Conservation (phyloP, 2,329 filamentous ascomycete genomes). For the Lasiodiplodia theobromae region DNA sequence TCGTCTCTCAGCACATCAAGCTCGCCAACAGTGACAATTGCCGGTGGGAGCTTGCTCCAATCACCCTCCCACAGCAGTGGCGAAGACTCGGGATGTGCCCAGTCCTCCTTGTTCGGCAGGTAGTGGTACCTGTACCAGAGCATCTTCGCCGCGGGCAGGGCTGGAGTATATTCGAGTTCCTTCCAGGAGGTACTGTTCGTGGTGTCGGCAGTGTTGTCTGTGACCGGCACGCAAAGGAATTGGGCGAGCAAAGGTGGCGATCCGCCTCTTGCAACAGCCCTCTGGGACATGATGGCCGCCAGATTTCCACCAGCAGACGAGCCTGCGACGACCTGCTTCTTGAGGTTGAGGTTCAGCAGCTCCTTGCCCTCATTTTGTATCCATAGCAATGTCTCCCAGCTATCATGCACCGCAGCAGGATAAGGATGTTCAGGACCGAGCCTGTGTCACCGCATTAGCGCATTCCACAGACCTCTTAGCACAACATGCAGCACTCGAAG, state of each 20-base stretch:
- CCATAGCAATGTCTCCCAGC: slow-evolving; percentile 23
- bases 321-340: slow-evolving; percentile 42
- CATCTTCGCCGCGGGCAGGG: slow-evolving; percentile 47
- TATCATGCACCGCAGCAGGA: slow-evolving; percentile 46
- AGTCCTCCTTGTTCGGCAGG: slow-evolving; percentile 37
- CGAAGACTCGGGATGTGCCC: slow-evolving; percentile 42
- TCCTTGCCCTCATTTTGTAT: slow-evolving; percentile 8
- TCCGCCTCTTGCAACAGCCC: neutral
- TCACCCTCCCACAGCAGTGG: slow-evolving; percentile 37
- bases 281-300: slow-evolving; percentile 20
- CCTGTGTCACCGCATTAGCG: slow-evolving; percentile 27
- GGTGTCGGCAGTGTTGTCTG: slow-evolving; percentile 46
- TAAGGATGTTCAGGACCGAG: slow-evolving; percentile 48
- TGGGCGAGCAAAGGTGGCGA: slow-evolving; percentile 25
- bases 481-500: neutral
- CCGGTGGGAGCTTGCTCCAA: slow-evolving; percentile 39
- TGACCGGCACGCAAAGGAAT: slow-evolving; percentile 43
- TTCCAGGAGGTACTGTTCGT: slow-evolving; percentile 28
- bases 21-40: slow-evolving; percentile 44
- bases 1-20: slow-evolving; percentile 46
- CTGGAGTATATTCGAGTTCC: slow-evolving; percentile 34
- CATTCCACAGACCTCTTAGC: no score
- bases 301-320: slow-evolving; percentile 39
- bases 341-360: slow-evolving; percentile 35
- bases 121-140: slow-evolving; percentile 49